phyloP scores from a whole-genome alignment of 2,329 filamentous ascomycete species.

The Trichoderma arundinaceum region DNA sequence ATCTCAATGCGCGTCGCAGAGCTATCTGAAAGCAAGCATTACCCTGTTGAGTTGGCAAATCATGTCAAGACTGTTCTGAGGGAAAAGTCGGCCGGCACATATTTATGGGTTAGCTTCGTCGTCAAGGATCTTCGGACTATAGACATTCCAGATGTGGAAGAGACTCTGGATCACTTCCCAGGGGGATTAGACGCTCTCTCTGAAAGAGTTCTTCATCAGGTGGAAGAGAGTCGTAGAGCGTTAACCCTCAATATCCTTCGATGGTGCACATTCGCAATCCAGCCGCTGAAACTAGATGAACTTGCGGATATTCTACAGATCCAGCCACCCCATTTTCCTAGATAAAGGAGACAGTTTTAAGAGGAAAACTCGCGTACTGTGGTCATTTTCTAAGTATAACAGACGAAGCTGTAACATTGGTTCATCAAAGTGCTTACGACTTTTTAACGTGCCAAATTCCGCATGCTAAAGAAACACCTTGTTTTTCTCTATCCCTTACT shows the following conservation, averaged over 20 bases:
- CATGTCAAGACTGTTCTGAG: background rate
- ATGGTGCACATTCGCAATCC: slow-evolving; percentile 6
- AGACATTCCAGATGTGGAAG: background rate
- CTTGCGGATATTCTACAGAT: background rate
- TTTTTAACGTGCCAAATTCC: background rate
- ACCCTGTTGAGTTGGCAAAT: background rate
- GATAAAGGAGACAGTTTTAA: background rate
- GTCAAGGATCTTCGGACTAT: background rate
- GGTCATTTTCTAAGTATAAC: background rate
- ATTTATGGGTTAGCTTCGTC: slow-evolving; percentile 5
- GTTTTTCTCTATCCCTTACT: background rate
- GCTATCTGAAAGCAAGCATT: background rate
- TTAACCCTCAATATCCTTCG: background rate
- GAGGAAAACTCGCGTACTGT: background rate
- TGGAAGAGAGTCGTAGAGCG: background rate
- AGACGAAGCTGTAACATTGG: background rate
- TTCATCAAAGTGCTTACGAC: slow-evolving; percentile 10
- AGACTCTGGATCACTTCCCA: background rate
- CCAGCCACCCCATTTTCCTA: background rate
- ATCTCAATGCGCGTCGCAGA: background rate
- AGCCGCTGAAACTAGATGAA: background rate
- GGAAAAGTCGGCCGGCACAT: background rate
- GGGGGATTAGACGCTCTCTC: background rate
- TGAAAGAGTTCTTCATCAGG: background rate
- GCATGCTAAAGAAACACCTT: background rate